Percentiles rank a stretch among this genome's conserved stretches.
Conservation (phyloP, 176 grass and related monocot genomes). For the Hordeum marinum region DNA sequence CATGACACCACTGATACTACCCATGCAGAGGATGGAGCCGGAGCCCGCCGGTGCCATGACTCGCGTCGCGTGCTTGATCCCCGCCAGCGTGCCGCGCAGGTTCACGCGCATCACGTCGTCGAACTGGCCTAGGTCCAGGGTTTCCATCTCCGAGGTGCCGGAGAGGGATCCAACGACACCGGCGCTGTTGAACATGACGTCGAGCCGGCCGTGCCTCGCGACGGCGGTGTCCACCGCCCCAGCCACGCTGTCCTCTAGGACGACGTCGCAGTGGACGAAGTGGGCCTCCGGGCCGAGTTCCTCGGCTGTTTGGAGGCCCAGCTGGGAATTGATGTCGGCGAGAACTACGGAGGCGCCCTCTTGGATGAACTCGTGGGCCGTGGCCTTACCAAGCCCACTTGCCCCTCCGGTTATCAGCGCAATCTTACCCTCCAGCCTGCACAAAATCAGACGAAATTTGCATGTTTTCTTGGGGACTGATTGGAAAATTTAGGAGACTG, state of each 20-base stretch:
- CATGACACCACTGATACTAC: slow-evolving; percentile 74
- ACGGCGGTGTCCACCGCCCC: slow-evolving; percentile 59
- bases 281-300: slow-evolving; percentile 45
- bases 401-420: slow-evolving; percentile 77
- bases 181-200: slow-evolving; percentile 74
- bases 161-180: slow-evolving; percentile 36
- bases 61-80: slow-evolving; percentile 82
- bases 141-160: slow-evolving; percentile 32
- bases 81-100: slow-evolving; percentile 71
- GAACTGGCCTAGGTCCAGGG: slow-evolving; percentile 50
- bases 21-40: slow-evolving; percentile 69
- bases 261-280: slow-evolving; percentile 68
- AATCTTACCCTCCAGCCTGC: slow-evolving; percentile 64
- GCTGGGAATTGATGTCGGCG: slow-evolving; percentile 46
- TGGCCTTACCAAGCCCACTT: slow-evolving; percentile 68
- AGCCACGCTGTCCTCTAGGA: slow-evolving; percentile 47
- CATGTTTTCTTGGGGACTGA: not conserved
- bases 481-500: too few species aligned
- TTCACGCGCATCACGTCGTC: slow-evolving; percentile 68
- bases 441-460: not conserved
- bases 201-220: slow-evolving; percentile 43
- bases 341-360: slow-evolving; percentile 72
- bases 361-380: slow-evolving; percentile 68
- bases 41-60: slow-evolving; percentile 42
- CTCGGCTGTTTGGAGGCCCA: slow-evolving; percentile 13